These are phyloP conservation scores for Tylopilus cervinicoccineus DNA, from an alignment of 768 basidiomycete species.

Conservation along the genomic window DNA sequence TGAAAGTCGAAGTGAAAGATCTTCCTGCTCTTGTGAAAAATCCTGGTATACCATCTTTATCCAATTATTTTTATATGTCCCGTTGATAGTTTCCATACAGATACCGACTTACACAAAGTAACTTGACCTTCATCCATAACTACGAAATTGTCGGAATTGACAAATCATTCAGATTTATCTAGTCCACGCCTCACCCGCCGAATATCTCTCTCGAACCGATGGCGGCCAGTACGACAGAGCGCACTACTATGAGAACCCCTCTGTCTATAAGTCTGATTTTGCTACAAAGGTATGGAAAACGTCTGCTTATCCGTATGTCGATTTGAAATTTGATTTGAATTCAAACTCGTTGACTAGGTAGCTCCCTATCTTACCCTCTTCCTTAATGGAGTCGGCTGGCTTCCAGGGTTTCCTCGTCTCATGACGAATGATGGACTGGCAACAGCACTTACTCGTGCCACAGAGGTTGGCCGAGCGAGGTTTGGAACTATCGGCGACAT, in stretches of 20 bases:
- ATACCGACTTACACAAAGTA: conserved; percentile 57
- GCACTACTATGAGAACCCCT: conserved; percentile 73
- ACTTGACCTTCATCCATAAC: neutral
- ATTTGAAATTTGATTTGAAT: no score
- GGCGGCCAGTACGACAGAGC: conserved; percentile 55
- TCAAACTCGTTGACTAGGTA: conserved; percentile 43
- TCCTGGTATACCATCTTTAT: conserved; percentile 37
- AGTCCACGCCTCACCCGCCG: conserved; percentile 61
- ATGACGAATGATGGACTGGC: conserved; percentile 66
- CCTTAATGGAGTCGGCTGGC: conserved; percentile 87
- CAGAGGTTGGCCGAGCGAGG: conserved; percentile 48
- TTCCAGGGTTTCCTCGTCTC: conserved; percentile 69
- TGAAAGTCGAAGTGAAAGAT: conserved; percentile 51
- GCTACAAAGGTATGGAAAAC: conserved; percentile 50
- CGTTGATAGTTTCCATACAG: conserved; percentile 28
- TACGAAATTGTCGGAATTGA: neutral
- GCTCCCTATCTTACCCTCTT: conserved; percentile 84
- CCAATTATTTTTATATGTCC: neutral
- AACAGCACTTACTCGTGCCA: conserved; percentile 45
- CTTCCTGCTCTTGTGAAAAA: conserved; percentile 53
- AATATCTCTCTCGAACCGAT: conserved; percentile 64
- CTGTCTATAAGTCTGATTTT: conserved; percentile 64
- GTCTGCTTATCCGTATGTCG: neutral
- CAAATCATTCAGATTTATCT: conserved; percentile 57
- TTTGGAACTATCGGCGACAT: conserved; percentile 82